phyloP scores from a whole-genome alignment of 352 stramenopile species.

The Phytophthora meadii region DNA sequence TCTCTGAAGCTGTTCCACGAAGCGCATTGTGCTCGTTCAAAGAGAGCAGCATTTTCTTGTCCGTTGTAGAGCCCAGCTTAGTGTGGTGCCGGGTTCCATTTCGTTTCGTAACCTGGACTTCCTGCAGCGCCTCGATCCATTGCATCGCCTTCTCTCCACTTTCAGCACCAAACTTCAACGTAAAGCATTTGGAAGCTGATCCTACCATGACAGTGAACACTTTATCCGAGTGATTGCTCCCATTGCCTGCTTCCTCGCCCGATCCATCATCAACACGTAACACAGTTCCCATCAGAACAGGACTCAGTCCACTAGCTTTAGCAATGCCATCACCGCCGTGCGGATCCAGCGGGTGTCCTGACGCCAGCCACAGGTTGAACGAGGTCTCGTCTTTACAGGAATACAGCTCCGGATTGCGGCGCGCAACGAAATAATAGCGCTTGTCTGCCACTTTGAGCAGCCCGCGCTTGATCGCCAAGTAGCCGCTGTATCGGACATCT shows the following conservation, averaged over 20 bases:
- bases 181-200: conserved; percentile 52
- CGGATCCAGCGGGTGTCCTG: conserved; percentile 46
- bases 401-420: conserved; percentile 51
- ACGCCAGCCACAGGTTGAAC: conserved; percentile 68
- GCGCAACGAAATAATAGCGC: conserved; percentile 70
- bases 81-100: conserved; percentile 1
- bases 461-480: conserved; percentile 51
- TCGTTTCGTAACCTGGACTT: conserved; percentile 57
- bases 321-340: conserved; percentile 27
- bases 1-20: conserved; percentile 12
- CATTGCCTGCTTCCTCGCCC: conserved; percentile 34
- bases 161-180: conserved; percentile 51
- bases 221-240: conserved; percentile 43
- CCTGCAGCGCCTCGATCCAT: conserved; percentile 68
- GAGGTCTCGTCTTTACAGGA: conserved; percentile 69
- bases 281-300: conserved; percentile 55
- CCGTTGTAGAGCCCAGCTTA: conserved; percentile 19
- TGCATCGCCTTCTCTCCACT: conserved; percentile 46
- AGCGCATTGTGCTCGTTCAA: conserved; percentile 41
- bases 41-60: conserved; percentile 38
- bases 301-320: conserved; percentile 38
- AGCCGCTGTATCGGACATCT: conserved; percentile 53
- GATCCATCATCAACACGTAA: conserved; percentile 56
- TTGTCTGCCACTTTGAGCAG: conserved; percentile 72
- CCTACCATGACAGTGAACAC: conserved; percentile 56